A percentile compares a stretch with the other conserved stretches of the same genome.
Conservation (phyloP, 495 filamentous ascomycete genomes). For the Pseudoneurospora amorphoporcata region DNA sequence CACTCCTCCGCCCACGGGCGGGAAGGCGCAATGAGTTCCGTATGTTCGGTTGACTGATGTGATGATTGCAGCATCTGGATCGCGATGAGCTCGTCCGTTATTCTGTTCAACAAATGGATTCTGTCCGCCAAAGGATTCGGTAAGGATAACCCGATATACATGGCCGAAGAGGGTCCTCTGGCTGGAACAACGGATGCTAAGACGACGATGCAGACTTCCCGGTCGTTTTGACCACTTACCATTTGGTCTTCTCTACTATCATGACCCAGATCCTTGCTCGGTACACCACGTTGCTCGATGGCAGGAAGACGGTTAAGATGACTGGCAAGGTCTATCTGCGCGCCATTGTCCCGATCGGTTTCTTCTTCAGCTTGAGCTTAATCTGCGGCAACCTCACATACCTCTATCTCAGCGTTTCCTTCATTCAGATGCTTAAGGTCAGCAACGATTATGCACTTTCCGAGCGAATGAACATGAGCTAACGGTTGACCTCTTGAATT, state of each 20-base stretch:
- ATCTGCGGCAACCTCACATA: slow-evolving; percentile 93
- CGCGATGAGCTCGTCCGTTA: slow-evolving; percentile 78
- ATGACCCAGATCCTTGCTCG: slow-evolving; percentile 87
- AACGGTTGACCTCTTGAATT: slow-evolving; percentile 6
- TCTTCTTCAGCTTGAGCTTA: slow-evolving; percentile 88
- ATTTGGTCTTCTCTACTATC: slow-evolving; percentile 77
- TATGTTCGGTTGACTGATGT: slow-evolving; percentile 6
- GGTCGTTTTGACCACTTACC: slow-evolving; percentile 87
- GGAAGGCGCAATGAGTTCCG: not conserved
- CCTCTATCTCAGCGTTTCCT: slow-evolving; percentile 82
- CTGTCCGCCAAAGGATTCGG: slow-evolving; percentile 73
- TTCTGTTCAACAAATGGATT: slow-evolving; percentile 99
- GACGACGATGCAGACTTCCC: slow-evolving; percentile 38
- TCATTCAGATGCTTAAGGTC: slow-evolving; percentile 98
- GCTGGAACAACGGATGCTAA: not conserved
- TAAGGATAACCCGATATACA: slow-evolving; percentile 36
- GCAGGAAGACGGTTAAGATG: slow-evolving; percentile 87
- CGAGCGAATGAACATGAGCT: slow-evolving; percentile 6
- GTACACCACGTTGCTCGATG: slow-evolving; percentile 75
- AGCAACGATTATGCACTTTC: slow-evolving; percentile 16
- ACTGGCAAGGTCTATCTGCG: slow-evolving; percentile 81
- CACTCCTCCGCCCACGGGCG: not conserved
- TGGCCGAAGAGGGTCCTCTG: not conserved
- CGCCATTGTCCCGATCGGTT: slow-evolving; percentile 83
- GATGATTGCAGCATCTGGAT: slow-evolving; percentile 68